Conservation (phyloP, 1,139 yeast species). For the Nakaseomyces uthaithaninus region DNA sequence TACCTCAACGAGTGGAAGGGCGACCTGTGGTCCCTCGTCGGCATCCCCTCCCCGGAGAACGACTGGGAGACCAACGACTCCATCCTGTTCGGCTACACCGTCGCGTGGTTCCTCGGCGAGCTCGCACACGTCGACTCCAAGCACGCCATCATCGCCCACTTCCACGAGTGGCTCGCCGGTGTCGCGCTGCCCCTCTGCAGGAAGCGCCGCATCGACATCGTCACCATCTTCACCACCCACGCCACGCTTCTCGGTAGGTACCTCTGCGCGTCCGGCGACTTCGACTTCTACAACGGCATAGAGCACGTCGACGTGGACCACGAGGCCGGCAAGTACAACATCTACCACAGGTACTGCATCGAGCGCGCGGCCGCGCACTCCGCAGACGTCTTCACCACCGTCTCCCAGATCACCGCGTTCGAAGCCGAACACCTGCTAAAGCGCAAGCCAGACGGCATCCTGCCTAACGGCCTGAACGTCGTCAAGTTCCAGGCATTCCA, state of each 20-base stretch:
- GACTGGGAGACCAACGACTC: constrained; percentile 90
- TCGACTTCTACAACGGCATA: constrained; percentile 89
- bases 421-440: constrained; percentile 90
- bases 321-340: constrained; percentile 96
- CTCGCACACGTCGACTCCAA: constrained; percentile 72
- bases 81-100: constrained; percentile 81
- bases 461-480: constrained; percentile 94
- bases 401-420: constrained; percentile 90
- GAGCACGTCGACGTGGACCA: constrained; percentile 91
- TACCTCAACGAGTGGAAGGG: constrained; percentile 87
- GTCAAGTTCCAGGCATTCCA: constrained; percentile 96
- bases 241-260: constrained; percentile 94
- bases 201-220: constrained; percentile 83
- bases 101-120: constrained; percentile 97
- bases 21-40: constrained; percentile 85
- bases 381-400: constrained; percentile 96
- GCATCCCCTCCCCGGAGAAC: constrained; percentile 86
- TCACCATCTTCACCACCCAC: constrained; percentile 94
- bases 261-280: constrained; percentile 78
- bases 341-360: constrained; percentile 92
- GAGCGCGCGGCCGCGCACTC: constrained; percentile 96
- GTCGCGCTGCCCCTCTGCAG: constrained; percentile 89
- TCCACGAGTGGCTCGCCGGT: constrained; percentile 98
- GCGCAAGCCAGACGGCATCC: constrained; percentile 94
- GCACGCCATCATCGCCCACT: constrained; percentile 86